Conservation (phyloP, 228 moss, liverwort and hornwort species). For the Sphagnum magellanicum region DNA sequence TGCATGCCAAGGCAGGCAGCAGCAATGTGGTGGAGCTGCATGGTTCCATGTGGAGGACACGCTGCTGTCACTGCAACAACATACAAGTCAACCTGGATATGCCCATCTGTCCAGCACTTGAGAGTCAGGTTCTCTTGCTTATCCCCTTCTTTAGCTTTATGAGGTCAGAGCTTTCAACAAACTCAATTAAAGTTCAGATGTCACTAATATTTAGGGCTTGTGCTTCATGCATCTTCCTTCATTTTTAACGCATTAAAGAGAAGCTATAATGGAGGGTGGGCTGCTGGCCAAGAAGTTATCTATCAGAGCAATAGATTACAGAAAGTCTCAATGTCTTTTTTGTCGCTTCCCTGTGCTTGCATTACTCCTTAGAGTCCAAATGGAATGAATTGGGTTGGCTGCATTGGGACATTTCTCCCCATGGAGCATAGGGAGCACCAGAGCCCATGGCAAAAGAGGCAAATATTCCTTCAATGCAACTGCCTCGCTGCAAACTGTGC, state of each 20-base stretch:
- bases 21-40: constrained; percentile 81
- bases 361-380: neutral
- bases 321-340: neutral
- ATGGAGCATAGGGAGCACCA: constrained; percentile 57
- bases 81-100: constrained; percentile 62
- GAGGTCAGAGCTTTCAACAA: too few relatives aligned
- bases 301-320: too few relatives aligned
- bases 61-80: constrained; percentile 62
- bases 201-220: too few relatives aligned
- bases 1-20: constrained; percentile 67
- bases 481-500: constrained; percentile 74
- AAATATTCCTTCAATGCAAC: constrained; percentile 50
- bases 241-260: too few relatives aligned
- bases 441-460: constrained; percentile 50
- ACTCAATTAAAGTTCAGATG: too few relatives aligned
- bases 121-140: constrained; percentile 52
- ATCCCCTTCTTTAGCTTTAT: neutral
- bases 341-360: neutral
- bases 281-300: too few relatives aligned
- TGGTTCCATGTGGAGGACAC: constrained; percentile 90
- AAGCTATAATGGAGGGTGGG: too few relatives aligned
- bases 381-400: neutral
- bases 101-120: constrained; percentile 81
- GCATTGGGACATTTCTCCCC: neutral
- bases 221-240: too few relatives aligned